Evolutionary conservation across 2,329 filamentous ascomycete genomes (phyloP).

Genomic region (Lithohypha guttulata): DNA sequence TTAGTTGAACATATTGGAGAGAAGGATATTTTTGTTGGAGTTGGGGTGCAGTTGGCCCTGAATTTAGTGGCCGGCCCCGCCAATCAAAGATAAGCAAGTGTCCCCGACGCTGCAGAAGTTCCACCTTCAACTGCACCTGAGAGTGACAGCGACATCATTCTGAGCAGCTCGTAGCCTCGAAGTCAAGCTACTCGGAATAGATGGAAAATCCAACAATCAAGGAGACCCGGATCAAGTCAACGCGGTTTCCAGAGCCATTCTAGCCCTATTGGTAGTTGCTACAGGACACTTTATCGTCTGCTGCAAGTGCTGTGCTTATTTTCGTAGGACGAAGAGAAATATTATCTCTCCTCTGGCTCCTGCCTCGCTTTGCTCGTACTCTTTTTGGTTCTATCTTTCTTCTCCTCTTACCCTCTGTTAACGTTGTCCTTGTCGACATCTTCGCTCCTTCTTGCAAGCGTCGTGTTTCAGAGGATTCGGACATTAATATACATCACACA

Average conservation of each 20-base stretch:
- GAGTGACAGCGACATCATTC: slow-evolving; percentile 7
- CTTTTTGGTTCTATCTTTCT: slow-evolving; percentile 12
- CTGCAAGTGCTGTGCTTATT: slow-evolving; percentile 5
- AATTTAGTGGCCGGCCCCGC: background rate
- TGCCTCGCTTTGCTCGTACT: background rate
- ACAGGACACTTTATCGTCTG: background rate
- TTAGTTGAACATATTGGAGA: background rate
- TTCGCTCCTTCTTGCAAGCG: slow-evolving; percentile 15
- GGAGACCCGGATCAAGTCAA: slow-evolving; percentile 6
- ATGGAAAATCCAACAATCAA: slow-evolving; percentile 9
- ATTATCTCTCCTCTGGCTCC: background rate
- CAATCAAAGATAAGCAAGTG: background rate
- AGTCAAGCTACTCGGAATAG: slow-evolving; percentile 5
- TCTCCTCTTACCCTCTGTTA: slow-evolving; percentile 6
- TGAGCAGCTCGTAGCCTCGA: background rate
- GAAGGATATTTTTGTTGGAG: slow-evolving; percentile 4
- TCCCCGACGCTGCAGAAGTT: background rate
- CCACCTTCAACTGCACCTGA: slow-evolving; percentile 7
- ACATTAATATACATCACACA: slow-evolving; percentile 12
- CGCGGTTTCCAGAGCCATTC: slow-evolving; percentile 6
- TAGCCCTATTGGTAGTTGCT: slow-evolving; percentile 5
- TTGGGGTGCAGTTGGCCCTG: slow-evolving; percentile 10
- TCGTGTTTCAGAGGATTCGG: slow-evolving; percentile 14
- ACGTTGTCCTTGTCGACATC: slow-evolving; percentile 11
- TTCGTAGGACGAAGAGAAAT: background rate